phyloP scores from a whole-genome alignment of 805 yeast genomes.

The Saccharomycopsis sp. region DNA sequence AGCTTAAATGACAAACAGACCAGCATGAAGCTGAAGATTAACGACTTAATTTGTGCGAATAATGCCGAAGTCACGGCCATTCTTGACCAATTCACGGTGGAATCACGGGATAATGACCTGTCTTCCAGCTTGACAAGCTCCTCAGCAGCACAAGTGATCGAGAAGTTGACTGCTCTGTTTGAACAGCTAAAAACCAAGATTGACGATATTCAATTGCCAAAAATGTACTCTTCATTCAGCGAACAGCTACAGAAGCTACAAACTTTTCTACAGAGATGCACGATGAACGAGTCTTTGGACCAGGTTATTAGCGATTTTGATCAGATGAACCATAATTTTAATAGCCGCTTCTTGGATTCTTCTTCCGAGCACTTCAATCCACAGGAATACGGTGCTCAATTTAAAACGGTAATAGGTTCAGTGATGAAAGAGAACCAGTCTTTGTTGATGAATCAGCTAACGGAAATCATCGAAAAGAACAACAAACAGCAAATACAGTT shows the following conservation, averaged over 20 bases:
- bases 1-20: slow-evolving; percentile 24
- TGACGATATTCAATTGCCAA: neutral
- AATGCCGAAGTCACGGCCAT: slow-evolving; percentile 8
- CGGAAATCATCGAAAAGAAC: slow-evolving; percentile 19
- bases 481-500: slow-evolving; percentile 20
- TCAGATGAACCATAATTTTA: neutral
- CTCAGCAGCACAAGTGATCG: neutral
- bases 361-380: neutral
- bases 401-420: neutral
- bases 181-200: slow-evolving; percentile 11
- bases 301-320: neutral
- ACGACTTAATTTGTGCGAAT: slow-evolving; percentile 15
- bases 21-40: slow-evolving; percentile 21
- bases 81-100: slow-evolving; percentile 9
- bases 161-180: neutral
- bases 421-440: neutral
- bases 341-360: neutral
- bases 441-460: neutral
- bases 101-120: neutral
- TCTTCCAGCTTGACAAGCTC: no score
- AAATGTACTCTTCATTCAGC: neutral
- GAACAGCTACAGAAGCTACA: neutral
- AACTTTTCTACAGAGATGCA: neutral
- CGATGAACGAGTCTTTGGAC: neutral
- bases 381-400: neutral